Base-by-base conservation (phyloP, 495 filamentous ascomycete species). In the Bathelium albidoporum region DNA sequence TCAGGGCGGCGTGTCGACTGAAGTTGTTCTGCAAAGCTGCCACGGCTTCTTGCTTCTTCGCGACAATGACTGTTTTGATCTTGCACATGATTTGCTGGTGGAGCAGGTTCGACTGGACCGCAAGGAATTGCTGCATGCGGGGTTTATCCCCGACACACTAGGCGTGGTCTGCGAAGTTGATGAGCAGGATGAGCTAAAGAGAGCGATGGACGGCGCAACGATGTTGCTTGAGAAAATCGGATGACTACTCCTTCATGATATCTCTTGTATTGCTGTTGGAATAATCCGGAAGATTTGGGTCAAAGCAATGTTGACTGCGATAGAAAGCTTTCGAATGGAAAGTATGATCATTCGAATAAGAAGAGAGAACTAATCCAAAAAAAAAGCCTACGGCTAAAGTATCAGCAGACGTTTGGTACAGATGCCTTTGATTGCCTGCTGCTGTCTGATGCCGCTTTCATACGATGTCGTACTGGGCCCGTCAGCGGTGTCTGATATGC, bases 31-130 rank as follows among this genome's bases (percentile, higher is more conserved):
- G 49, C 4, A 55, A 55, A 55, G 5, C 16, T 55, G 49, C 29
- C 49, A 55, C 7, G 49, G 49, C 49, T 29, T 55, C 49, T 16
- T 55, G 7, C 5, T 55, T 55, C 49, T 55, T 29, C 20, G 49
- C 49, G n/a, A 55, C 29, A 24, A 55, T 29, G 49, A 55, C 4
- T 20, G 20, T 29, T 55, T 55, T 55, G 49, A 55, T 29, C 49
- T 55, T 55, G 49, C 49, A 24, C 49, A 55, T 55, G 49, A 55
- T 5, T 10, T 55, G 20, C 24, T 55, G 20, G 49, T 55, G 20
- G 49, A 55, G 29, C n/a, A 55, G 49, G 49, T 55, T 29, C 49
- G 49, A 55, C 24, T 26, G 24, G 49, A 55, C 29, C 49, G 49
- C 20, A 55, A 55, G 16, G 49, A 55, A 26, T 16, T 55, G 49